These are phyloP conservation scores for Colletotrichum cordylinicola DNA, from an alignment of 2,329 filamentous ascomycete genomes.

Conservation along the genomic window DNA sequence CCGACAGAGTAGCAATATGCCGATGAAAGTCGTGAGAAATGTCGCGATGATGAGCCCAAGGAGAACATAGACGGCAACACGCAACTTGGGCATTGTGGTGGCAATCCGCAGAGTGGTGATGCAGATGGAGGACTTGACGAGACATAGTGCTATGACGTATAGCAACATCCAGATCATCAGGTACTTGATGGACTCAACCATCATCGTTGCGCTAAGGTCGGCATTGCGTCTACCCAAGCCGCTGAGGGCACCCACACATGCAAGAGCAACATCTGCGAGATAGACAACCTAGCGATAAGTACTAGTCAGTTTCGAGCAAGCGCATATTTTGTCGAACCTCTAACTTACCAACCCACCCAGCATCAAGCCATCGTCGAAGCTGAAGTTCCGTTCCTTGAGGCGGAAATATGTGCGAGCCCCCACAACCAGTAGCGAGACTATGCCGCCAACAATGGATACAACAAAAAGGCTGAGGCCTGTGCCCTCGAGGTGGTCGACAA, in stretches of 20 bases:
- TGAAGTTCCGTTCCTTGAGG: neutral
- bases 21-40: constrained; percentile 35
- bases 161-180: constrained; percentile 31
- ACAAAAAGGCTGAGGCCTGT: constrained; percentile 22
- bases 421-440: constrained; percentile 22
- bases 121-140: constrained; percentile 38
- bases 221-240: constrained; percentile 26
- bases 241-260: constrained; percentile 22
- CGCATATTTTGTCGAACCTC: neutral
- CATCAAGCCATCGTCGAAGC: constrained; percentile 24
- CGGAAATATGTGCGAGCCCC: constrained; percentile 22
- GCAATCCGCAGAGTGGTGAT: constrained; percentile 38
- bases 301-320: neutral
- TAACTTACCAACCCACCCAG: constrained; percentile 18
- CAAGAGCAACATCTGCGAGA: constrained; percentile 23
- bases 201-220: constrained; percentile 23
- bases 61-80: constrained; percentile 25
- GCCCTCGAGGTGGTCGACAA: constrained; percentile 10
- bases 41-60: constrained; percentile 27
- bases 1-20: constrained; percentile 21
- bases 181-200: constrained; percentile 25
- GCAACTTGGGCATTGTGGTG: constrained; percentile 25
- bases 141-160: constrained; percentile 26
- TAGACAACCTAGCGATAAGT: constrained; percentile 8
- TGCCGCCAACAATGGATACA: constrained; percentile 23